These are phyloP conservation scores for Kockovaella imperatae DNA, from an alignment of 768 basidiomycete genomes.

Conservation along the genomic window DNA sequence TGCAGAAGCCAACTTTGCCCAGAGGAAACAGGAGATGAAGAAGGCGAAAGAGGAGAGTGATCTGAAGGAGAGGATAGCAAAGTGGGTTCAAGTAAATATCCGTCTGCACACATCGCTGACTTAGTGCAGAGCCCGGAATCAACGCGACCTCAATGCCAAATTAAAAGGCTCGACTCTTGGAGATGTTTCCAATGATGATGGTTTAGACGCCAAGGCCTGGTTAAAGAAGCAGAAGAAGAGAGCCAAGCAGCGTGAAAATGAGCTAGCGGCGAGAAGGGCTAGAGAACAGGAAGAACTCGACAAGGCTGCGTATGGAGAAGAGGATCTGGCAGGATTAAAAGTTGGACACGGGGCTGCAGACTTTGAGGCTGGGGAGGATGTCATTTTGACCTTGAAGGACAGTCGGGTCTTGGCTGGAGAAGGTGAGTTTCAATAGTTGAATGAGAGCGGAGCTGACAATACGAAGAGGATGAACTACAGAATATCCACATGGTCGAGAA, in stretches of 20 bases:
- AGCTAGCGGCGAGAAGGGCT: conserved; percentile 72
- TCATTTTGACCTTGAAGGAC: conserved; percentile 94
- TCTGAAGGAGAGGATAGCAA: conserved; percentile 48
- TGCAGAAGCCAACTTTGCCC: conserved; percentile 80
- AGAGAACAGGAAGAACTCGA: conserved; percentile 79
- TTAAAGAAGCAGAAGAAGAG: conserved; percentile 78
- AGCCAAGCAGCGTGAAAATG: conserved; percentile 58
- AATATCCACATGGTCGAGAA: conserved; percentile 90
- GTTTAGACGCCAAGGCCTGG: conserved; percentile 80
- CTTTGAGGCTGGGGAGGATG: conserved; percentile 86
- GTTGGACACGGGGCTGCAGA: conserved; percentile 90
- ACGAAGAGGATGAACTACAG: conserved; percentile 89
- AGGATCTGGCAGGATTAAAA: conserved; percentile 77
- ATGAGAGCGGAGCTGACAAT: neutral
- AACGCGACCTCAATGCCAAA: conserved; percentile 81
- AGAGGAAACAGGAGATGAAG: conserved; percentile 55
- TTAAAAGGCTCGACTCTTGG: conserved; percentile 89
- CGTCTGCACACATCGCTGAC: conserved; percentile 51
- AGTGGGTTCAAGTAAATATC: conserved; percentile 51
- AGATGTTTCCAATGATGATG: conserved; percentile 48
- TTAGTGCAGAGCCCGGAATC: conserved; percentile 65
- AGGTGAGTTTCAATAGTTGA: conserved; percentile 51
- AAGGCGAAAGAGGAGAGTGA: conserved; percentile 55
- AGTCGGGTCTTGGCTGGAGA: conserved; percentile 90
- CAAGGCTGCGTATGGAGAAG: conserved; percentile 69